Conservation (phyloP, 2,329 filamentous ascomycete species). For the Colletotrichum sp. region DNA sequence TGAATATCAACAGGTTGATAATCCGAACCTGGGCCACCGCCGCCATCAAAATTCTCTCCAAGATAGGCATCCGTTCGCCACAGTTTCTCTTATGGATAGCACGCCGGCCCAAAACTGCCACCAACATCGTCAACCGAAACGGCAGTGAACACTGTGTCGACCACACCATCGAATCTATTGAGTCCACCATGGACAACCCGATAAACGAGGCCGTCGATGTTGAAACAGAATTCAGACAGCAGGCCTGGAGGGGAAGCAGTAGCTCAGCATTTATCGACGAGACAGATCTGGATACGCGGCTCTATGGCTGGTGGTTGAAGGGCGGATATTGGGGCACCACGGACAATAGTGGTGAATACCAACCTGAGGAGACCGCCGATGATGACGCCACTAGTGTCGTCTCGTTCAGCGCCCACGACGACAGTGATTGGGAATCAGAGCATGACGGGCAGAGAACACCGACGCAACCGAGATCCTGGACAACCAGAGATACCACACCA, state of each 20-base stretch:
- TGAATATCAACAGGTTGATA: conserved; percentile 73
- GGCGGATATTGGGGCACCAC: conserved; percentile 86
- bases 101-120: conserved; percentile 36
- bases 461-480: conserved; percentile 57
- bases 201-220: conserved; percentile 75
- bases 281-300: conserved; percentile 69
- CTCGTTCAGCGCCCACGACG: conserved; percentile 54
- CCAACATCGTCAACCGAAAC: conserved; percentile 11
- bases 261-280: conserved; percentile 55
- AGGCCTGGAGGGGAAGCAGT: conserved; percentile 47
- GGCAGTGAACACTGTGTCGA: neutral
- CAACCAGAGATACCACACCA: conserved; percentile 62
- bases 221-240: conserved; percentile 76
- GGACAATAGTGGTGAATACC: conserved; percentile 82
- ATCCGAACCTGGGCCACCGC: conserved; percentile 62
- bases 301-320: conserved; percentile 85
- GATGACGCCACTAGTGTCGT: conserved; percentile 83
- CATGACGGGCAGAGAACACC: conserved; percentile 69
- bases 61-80: conserved; percentile 67
- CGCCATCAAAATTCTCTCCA: conserved; percentile 57
- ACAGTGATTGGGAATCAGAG: conserved; percentile 54
- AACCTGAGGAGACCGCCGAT: conserved; percentile 60
- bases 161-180: neutral
- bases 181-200: conserved; percentile 54
- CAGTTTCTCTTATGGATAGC: conserved; percentile 65